Evolutionary conservation across 1,139 yeast genomes (phyloP).

Genomic region (Trichomonascaceae sp.): DNA sequence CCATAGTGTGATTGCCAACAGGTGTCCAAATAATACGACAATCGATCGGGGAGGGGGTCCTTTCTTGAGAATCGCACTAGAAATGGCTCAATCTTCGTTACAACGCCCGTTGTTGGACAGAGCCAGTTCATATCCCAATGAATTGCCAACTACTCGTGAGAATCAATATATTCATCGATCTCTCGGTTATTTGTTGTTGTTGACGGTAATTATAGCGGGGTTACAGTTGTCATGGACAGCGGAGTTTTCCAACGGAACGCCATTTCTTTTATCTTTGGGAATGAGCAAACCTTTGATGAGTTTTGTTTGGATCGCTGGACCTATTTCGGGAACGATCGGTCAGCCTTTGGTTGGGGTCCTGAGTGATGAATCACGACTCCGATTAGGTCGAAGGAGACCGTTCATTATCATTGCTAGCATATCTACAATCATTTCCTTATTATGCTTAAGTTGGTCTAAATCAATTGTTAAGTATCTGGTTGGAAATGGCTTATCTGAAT

Average conservation of each 20-base stretch:
- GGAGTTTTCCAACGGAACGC: constrained; percentile 51
- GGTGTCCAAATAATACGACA: background rate
- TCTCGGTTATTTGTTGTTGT: constrained; percentile 37
- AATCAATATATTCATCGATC: constrained; percentile 33
- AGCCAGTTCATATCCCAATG: background rate
- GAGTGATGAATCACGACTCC: constrained; percentile 44
- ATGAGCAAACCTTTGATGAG: constrained; percentile 48
- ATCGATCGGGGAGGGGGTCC: background rate
- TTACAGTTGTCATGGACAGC: constrained; percentile 51
- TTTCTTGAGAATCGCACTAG: background rate
- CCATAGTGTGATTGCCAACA: background rate
- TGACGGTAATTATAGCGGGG: constrained; percentile 46
- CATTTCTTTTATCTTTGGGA: constrained; percentile 45
- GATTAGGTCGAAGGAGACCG: constrained; percentile 48
- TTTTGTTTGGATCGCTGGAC: constrained; percentile 59
- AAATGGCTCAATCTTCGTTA: background rate
- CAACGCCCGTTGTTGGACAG: background rate
- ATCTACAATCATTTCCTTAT: constrained; percentile 40
- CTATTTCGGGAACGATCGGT: constrained; percentile 55
- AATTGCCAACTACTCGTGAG: constrained; percentile 20
- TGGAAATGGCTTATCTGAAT: constrained; percentile 29
- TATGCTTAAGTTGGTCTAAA: constrained; percentile 43
- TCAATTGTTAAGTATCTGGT: constrained; percentile 29
- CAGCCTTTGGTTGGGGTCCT: constrained; percentile 55
- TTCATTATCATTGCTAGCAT: constrained; percentile 47